A percentile compares a stretch with the other conserved stretches of the same genome.
These are phyloP conservation scores for Oryza longistaminata DNA, from an alignment of 176 grass and related monocot species.

Conservation along the genomic window DNA sequence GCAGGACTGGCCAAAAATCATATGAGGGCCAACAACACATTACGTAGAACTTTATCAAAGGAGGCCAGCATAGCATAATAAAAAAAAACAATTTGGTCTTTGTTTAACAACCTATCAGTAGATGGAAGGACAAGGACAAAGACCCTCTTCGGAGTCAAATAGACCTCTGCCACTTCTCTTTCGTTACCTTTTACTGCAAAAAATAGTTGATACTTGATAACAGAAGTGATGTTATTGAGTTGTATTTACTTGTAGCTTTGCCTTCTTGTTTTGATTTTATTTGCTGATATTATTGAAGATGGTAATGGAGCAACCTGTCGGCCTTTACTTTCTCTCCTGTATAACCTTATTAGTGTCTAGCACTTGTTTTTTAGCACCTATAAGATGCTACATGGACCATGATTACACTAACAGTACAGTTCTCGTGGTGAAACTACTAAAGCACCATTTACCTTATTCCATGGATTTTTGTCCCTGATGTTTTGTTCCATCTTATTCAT, in stretches of 20 bases:
- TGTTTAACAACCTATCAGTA: background rate
- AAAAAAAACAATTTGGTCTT: background rate
- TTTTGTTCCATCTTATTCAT: background rate
- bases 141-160: background rate
- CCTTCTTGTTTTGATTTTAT: background rate
- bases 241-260: background rate
- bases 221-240: background rate
- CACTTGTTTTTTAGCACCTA: background rate
- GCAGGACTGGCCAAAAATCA: background rate
- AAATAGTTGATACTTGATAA: background rate
- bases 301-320: background rate
- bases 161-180: background rate
- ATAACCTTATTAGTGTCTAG: background rate
- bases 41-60: background rate
- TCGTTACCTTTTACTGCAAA: background rate
- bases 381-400: conserved; percentile 9
- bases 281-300: background rate
- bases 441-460: background rate
- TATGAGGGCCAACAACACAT: background rate
- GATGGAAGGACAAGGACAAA: background rate
- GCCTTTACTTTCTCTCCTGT: background rate
- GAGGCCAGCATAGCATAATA: background rate
- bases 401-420: background rate
- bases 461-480: background rate
- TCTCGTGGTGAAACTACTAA: conserved; percentile 10